Percentiles rank a stretch among this genome's conserved stretches.
These are phyloP conservation scores for Lasiodiplodia sp. DNA, from an alignment of 2,329 filamentous ascomycete genomes.

Conservation along the genomic window DNA sequence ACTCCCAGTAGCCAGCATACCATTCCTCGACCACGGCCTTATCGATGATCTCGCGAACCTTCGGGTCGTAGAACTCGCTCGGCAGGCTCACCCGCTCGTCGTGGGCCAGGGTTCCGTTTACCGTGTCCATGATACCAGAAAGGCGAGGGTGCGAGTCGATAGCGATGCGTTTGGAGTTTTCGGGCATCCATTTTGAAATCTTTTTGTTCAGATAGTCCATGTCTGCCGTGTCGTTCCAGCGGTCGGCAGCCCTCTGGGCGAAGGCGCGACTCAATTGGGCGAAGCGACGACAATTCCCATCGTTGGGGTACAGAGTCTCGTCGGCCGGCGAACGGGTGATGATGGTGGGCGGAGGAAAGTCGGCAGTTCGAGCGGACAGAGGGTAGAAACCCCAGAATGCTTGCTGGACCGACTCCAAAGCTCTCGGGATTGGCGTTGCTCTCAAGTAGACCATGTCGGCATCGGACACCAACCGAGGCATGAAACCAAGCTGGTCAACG, in stretches of 20 bases:
- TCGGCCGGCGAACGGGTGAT: slow-evolving; percentile 54
- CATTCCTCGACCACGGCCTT: slow-evolving; percentile 86
- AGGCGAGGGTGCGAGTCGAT: slow-evolving; percentile 86
- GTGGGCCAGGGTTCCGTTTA: slow-evolving; percentile 89
- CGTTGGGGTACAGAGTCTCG: slow-evolving; percentile 60
- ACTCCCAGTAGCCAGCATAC: slow-evolving; percentile 87
- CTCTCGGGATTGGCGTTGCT: slow-evolving; percentile 58
- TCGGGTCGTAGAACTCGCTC: slow-evolving; percentile 83
- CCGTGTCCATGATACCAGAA: slow-evolving; percentile 90
- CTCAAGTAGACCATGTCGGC: slow-evolving; percentile 55
- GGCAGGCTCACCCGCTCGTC: slow-evolving; percentile 81
- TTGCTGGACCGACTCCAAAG: slow-evolving; percentile 59
- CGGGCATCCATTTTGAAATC: slow-evolving; percentile 86
- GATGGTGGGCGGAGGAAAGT: slow-evolving; percentile 54
- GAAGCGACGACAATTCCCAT: slow-evolving; percentile 57
- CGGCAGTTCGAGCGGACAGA: slow-evolving; percentile 48
- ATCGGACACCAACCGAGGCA: slow-evolving; percentile 53
- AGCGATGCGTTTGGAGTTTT: slow-evolving; percentile 69
- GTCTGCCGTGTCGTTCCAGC: slow-evolving; percentile 69
- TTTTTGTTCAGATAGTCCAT: slow-evolving; percentile 83
- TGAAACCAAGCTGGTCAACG: slow-evolving; percentile 57
- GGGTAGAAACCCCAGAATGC: slow-evolving; percentile 59
- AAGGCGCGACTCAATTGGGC: slow-evolving; percentile 56
- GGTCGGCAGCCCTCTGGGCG: slow-evolving; percentile 54
- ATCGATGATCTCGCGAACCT: slow-evolving; percentile 72